phyloP scores from a whole-genome alignment of 148 eudicot genomes.

The Limonium bicolor region DNA sequence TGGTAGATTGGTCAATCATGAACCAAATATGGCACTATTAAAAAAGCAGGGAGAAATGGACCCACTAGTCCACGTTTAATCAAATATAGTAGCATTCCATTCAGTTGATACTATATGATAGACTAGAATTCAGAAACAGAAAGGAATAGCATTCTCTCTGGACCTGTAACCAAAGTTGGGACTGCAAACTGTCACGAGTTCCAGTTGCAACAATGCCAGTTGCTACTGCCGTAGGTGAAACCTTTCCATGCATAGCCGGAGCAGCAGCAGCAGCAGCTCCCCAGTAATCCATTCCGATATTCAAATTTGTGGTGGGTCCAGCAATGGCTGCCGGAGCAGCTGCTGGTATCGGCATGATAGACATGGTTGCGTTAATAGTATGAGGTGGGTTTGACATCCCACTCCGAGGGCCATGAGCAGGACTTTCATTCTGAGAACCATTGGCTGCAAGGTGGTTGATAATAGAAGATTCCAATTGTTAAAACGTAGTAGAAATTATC shows the following conservation, averaged over 20 bases:
- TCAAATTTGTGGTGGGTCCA: constrained; percentile 85
- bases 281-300: constrained; percentile 99
- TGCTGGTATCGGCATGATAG: constrained; percentile 48
- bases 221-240: constrained; percentile 47
- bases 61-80: too few species aligned
- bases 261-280: constrained; percentile 40
- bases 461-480: constrained; percentile 3
- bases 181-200: constrained; percentile 66
- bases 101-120: too few species aligned
- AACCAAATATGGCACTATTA: too few species aligned
- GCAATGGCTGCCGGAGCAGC: constrained; percentile 43
- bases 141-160: not conserved
- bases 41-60: too few species aligned
- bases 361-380: constrained; percentile 43
- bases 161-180: constrained; percentile 89
- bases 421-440: constrained; percentile 62
- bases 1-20: too few species aligned
- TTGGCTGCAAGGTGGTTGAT: constrained; percentile 25
- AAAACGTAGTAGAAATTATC: constrained; percentile 1
- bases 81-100: too few species aligned
- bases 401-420: constrained; percentile 46
- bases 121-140: not conserved
- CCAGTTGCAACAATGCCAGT: constrained; percentile 66
- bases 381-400: constrained; percentile 44
- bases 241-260: constrained; percentile 57